These are phyloP conservation scores for Wilcoxina mikolae DNA, from an alignment of 495 filamentous ascomycete species.

Conservation along the genomic window DNA sequence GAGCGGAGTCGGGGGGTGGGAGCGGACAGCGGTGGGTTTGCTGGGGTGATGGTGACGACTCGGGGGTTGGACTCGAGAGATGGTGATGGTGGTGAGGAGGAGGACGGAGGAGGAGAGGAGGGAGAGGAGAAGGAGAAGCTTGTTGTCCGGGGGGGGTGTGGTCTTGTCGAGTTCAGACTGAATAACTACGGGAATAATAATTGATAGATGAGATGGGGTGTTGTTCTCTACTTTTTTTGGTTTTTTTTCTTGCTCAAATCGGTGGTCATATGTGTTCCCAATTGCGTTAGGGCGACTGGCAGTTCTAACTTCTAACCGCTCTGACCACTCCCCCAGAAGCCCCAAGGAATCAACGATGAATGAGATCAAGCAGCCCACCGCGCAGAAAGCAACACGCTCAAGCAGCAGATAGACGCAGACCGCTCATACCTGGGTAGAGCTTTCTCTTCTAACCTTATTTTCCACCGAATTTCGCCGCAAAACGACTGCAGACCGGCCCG, in stretches of 20 bases:
- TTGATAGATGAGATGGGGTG: constrained; percentile 1
- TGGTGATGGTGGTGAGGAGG: not conserved
- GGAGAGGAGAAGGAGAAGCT: not conserved
- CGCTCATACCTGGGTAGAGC: too few species aligned
- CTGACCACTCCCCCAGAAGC: too few species aligned
- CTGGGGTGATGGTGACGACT: too few species aligned
- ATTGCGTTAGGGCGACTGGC: not conserved
- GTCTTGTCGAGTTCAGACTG: not conserved
- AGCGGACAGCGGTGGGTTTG: not conserved
- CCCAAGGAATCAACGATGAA: too few species aligned
- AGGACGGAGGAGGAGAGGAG: not conserved
- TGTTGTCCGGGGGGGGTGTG: not conserved
- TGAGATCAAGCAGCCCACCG: too few species aligned
- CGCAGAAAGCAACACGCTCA: too few species aligned
- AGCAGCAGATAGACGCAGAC: too few species aligned
- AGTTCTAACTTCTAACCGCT: too few species aligned
- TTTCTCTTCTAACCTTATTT: too few species aligned
- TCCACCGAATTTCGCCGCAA: too few species aligned
- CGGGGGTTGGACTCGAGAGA: not conserved
- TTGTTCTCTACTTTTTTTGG: not conserved
- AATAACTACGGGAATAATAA: not conserved
- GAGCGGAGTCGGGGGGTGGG: not conserved
- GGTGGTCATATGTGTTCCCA: not conserved
- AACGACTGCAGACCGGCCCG: too few species aligned
- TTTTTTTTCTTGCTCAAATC: not conserved